Base-by-base conservation (phyloP, 202 grass and related monocot genomes). In the Carex sylvatica region DNA sequence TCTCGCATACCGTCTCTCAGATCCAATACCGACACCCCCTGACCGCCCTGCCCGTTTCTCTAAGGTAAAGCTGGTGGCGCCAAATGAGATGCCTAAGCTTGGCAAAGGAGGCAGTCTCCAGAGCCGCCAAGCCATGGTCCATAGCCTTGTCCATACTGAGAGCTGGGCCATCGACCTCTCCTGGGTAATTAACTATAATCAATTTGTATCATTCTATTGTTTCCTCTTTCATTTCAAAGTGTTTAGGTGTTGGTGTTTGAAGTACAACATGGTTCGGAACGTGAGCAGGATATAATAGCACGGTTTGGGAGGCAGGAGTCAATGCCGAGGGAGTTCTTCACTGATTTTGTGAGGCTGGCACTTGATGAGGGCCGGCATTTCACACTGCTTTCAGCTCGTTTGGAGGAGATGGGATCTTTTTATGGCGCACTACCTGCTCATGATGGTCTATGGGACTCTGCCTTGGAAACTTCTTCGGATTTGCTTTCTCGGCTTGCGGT, bases 151-250 rank as follows among this genome's bases (percentile, higher is more conserved):
- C 82, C 94, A 97, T 86, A 94, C 83, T 59, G 91, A 97, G 89
- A 94, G 94, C 89, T 97, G 94, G 94, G 94, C 91, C 82, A 92
- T 97, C 10, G 91, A 94, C 84, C 88, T 97, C 75, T 97, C 91
- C 6, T 97, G 91, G 91, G 87, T 89, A 71, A 55, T 59, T 62
- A 31, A 38, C 13, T 73, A 13, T 55, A 28, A 54, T 8, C 49
- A 28, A 47, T 22, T 9, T 11, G 16, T 55, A 63, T 40, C 31
- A 64, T 68, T 60, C 80, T n/a, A 0, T 28, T 63, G 4, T 61
- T 36, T 49, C 18, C 14, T 7, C 9, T 56, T 35, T 5, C 16
- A 6, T 28, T 78, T 2, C 0, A 18, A 55, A 16, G 59, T n/a
- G 8, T 22, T 8, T 52, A 10, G 4, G 4, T 51, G 20, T 52